Conservation (phyloP, 139 green algal species). For the Coelastrella sp. region DNA sequence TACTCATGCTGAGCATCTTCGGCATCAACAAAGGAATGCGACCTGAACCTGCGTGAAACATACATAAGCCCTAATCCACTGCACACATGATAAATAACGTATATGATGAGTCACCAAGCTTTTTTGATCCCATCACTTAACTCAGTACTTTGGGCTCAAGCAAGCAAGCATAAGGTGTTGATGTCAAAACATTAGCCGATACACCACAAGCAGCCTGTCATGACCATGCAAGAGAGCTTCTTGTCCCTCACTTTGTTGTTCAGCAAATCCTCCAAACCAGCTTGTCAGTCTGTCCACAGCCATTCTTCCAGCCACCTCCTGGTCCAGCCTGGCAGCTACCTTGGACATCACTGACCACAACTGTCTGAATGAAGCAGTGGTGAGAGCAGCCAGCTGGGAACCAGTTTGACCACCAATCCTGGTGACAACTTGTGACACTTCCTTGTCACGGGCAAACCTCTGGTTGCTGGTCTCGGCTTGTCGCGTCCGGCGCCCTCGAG, state of each 20-base stretch:
- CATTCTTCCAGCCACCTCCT: not conserved
- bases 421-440: not conserved
- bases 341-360: not conserved
- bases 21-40: slow-evolving; percentile 49
- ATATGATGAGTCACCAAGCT: too few relatives aligned
- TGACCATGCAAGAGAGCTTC: not conserved
- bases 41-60: not conserved
- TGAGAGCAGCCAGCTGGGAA: not conserved
- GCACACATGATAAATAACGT: too few relatives aligned
- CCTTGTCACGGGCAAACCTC: not conserved
- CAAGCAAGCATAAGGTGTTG: too few relatives aligned
- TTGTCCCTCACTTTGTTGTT: not conserved
- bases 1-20: slow-evolving; percentile 48
- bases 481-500: not conserved
- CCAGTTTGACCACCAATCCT: not conserved
- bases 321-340: not conserved
- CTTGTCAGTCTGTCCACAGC: not conserved
- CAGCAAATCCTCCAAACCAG: slow-evolving; percentile 6
- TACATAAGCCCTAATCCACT: too few relatives aligned
- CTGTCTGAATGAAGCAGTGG: not conserved
- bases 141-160: too few relatives aligned
- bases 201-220: not conserved
- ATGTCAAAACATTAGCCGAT: too few relatives aligned
- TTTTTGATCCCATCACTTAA: too few relatives aligned
- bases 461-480: not conserved